Evolutionary conservation across 495 filamentous ascomycete genomes (phyloP).

Genomic region (Penicillium coffeae): DNA sequence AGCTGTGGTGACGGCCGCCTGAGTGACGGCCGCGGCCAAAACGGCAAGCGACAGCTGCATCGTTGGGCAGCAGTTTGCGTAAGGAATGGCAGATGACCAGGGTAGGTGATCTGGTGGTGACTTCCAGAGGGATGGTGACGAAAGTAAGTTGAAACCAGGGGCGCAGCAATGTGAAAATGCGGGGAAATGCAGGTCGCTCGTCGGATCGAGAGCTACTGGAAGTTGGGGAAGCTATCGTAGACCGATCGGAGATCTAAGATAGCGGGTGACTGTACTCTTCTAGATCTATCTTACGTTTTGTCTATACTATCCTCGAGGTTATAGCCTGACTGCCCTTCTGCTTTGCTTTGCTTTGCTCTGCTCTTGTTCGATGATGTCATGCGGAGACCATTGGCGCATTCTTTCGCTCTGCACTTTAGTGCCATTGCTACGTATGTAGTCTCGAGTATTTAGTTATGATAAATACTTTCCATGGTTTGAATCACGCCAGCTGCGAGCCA

Average conservation of each 20-base stretch:
- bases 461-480: too few relatives aligned
- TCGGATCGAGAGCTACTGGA: neutral
- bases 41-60: slow-evolving; percentile 38
- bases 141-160: slow-evolving; percentile 5
- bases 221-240: slow-evolving; percentile 1
- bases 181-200: slow-evolving; percentile 11
- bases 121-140: slow-evolving; percentile 9
- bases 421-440: too few relatives aligned
- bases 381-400: slow-evolving; percentile 16
- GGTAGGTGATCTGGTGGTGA: neutral
- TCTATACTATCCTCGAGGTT: neutral
- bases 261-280: neutral
- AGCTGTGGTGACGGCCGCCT: slow-evolving; percentile 35
- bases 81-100: slow-evolving; percentile 2
- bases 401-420: too few relatives aligned
- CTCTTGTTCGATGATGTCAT: slow-evolving; percentile 24
- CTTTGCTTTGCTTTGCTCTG: neutral
- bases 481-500: too few relatives aligned
- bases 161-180: slow-evolving; percentile 19
- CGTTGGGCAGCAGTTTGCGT: slow-evolving; percentile 3
- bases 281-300: neutral
- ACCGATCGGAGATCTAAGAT: slow-evolving; percentile 10
- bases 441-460: too few relatives aligned
- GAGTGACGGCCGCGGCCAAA: slow-evolving; percentile 30
- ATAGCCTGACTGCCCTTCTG: too few relatives aligned